Evolutionary conservation across 2,329 filamentous ascomycete genomes (phyloP).

Genomic region (Rhinocladiella mackenziei): DNA sequence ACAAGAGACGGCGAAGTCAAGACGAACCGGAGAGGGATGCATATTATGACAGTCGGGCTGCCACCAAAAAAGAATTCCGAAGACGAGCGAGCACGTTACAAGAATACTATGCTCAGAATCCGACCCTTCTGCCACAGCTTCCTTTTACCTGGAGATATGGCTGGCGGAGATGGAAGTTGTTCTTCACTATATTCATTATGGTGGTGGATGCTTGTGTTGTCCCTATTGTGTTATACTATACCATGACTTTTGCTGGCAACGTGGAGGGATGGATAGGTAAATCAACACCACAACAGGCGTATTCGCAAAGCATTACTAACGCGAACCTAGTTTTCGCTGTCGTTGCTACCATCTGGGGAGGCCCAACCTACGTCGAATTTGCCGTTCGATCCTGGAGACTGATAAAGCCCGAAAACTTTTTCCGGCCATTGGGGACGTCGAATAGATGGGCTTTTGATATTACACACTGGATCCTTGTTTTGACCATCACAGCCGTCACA

Average conservation of each 20-base stretch:
- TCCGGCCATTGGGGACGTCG: slow-evolving; percentile 27
- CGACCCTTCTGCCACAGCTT: slow-evolving; percentile 28
- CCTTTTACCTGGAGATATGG: slow-evolving; percentile 30
- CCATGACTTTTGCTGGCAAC: slow-evolving; percentile 27
- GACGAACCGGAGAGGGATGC: slow-evolving; percentile 23
- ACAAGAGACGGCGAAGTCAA: slow-evolving; percentile 16
- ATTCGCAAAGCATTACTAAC: slow-evolving; percentile 1
- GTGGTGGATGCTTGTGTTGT: slow-evolving; percentile 30
- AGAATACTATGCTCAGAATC: slow-evolving; percentile 29
- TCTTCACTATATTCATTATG: slow-evolving; percentile 27
- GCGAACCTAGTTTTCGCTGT: slow-evolving; percentile 27
- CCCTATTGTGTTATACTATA: slow-evolving; percentile 29
- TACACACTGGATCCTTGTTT: slow-evolving; percentile 25
- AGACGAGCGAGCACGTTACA: slow-evolving; percentile 29
- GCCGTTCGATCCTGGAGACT: slow-evolving; percentile 28
- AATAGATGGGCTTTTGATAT: slow-evolving; percentile 30
- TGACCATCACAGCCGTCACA: slow-evolving; percentile 26
- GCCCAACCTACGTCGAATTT: slow-evolving; percentile 30
- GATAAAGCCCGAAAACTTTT: slow-evolving; percentile 30
- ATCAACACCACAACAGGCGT: not conserved
- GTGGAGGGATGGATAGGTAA: slow-evolving; percentile 28
- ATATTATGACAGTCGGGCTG: slow-evolving; percentile 31
- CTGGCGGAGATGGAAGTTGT: slow-evolving; percentile 26
- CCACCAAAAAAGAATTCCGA: slow-evolving; percentile 29
- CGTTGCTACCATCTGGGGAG: slow-evolving; percentile 30